A percentile compares a stretch with the other conserved stretches of the same genome.
phyloP scores from a whole-genome alignment of 2,329 filamentous ascomycete genomes.

The Aureobasidium musti region DNA sequence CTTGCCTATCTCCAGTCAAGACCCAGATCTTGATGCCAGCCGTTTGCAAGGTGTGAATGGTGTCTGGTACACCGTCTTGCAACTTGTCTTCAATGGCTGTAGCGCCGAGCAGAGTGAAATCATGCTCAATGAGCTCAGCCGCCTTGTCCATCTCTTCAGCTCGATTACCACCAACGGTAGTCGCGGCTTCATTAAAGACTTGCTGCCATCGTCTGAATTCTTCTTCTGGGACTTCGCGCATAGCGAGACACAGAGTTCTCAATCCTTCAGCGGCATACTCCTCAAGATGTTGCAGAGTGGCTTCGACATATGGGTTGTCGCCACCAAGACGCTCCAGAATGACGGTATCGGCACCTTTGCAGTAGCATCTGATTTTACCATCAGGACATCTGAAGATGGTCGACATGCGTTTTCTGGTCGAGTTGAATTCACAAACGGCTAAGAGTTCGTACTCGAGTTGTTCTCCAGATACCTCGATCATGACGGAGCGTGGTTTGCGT shows the following conservation, averaged over 20 bases:
- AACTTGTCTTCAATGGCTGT: constrained; percentile 97
- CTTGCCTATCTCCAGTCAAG: constrained; percentile 92
- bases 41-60: constrained; percentile 93
- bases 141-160: constrained; percentile 96
- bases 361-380: constrained; percentile 90
- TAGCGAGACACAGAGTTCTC: constrained; percentile 88
- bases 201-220: constrained; percentile 87
- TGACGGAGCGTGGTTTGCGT: constrained; percentile 83
- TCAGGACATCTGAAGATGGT: constrained; percentile 95
- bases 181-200: constrained; percentile 83
- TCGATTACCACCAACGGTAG: constrained; percentile 87
- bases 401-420: constrained; percentile 95
- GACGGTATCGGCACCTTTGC: constrained; percentile 96
- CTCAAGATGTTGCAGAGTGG: constrained; percentile 92
- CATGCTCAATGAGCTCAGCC: constrained; percentile 89
- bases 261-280: constrained; percentile 97
- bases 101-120: constrained; percentile 86
- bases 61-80: constrained; percentile 96
- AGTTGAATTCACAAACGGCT: constrained; percentile 99
- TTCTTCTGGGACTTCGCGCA: constrained; percentile 87
- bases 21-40: constrained; percentile 99
- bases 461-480: constrained; percentile 72
- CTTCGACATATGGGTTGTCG: constrained; percentile 78
- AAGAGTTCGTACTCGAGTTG: constrained; percentile 84
- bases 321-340: constrained; percentile 86